Conservation (phyloP, 768 basidiomycete genomes). For the Phylloporus arenicola region DNA sequence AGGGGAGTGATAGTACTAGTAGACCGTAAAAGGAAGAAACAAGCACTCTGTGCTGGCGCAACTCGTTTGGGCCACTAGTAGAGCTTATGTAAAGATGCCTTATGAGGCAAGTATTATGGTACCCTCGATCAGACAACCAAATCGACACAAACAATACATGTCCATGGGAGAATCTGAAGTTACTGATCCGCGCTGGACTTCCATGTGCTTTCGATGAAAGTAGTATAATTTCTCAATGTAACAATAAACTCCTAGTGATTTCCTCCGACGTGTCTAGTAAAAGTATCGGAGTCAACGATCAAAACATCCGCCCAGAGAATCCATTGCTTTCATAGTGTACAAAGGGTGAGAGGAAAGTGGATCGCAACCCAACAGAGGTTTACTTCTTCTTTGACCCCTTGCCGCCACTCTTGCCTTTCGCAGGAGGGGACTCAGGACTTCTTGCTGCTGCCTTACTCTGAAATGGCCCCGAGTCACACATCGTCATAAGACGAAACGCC, state of each 20-base stretch:
- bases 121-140: background rate
- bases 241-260: too few species aligned
- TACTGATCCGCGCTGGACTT: too few species aligned
- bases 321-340: conserved; percentile 6
- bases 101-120: background rate
- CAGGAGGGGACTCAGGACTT: conserved; percentile 24
- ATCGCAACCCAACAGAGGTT: background rate
- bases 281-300: background rate
- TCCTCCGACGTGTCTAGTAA: too few species aligned
- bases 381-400: conserved; percentile 31
- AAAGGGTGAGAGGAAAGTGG: background rate
- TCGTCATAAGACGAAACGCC: background rate
- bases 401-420: conserved; percentile 21
- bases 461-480: background rate
- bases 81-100: conserved; percentile 2
- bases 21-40: background rate
- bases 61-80: background rate
- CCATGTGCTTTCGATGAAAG: too few species aligned
- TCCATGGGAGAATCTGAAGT: too few species aligned
- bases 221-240: background rate
- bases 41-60: background rate
- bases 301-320: background rate
- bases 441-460: conserved; percentile 19
- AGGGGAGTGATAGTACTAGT: background rate
- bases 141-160: too few species aligned